Base-by-base conservation (phyloP, 129 eudicot species). In the Heracleum sosnowskyi region DNA sequence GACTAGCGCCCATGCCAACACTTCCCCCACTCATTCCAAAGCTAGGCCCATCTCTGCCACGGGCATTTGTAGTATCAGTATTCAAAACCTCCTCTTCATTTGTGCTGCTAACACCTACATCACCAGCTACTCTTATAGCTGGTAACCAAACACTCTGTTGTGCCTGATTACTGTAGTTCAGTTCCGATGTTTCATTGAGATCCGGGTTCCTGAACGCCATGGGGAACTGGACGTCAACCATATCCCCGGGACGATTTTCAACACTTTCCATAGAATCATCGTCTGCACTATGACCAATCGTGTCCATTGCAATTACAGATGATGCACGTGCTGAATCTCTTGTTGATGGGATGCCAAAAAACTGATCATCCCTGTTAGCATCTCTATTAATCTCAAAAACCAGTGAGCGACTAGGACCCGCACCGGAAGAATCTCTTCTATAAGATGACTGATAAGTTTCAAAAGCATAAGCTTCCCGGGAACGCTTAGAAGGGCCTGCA, bases 1-100 rank as follows among this genome's bases (percentile, higher is more conserved):
- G 96, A 79, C 97, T 93, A 57, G 96, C 97, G 64, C 98, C 97
- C 97, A 93, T 93, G 70, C 98, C 97, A 24, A 93, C 96, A 91
- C 98, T 91, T 77, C 98, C 97, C 24, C 93, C 96, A 75, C 98
- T 93, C 68, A 91, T 80, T 18, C 90, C 98, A 81, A 93, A 80
- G 82, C 97, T 93, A 49, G 82, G 87, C 15, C 90, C 96, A 75
- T 87, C 92, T 69, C 89, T 87, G 63, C 89, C 92, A 28, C 86
- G 89, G 44, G 78, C 89, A 47, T 90, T 91, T 36, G 79, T 78
- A 75, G 93, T 91, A 46, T 93, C 97, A 0, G 96, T 82, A 74
- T 93, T 93, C 83, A 93, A 83, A 10, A 91, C 98, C 80, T 93
- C 98, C 76, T 93, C 87, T 46, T 91, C 96, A 76, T 87, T 89